Conservation (phyloP, 1,284 basidiomycete species). For the Golubevia pallescens region DNA sequence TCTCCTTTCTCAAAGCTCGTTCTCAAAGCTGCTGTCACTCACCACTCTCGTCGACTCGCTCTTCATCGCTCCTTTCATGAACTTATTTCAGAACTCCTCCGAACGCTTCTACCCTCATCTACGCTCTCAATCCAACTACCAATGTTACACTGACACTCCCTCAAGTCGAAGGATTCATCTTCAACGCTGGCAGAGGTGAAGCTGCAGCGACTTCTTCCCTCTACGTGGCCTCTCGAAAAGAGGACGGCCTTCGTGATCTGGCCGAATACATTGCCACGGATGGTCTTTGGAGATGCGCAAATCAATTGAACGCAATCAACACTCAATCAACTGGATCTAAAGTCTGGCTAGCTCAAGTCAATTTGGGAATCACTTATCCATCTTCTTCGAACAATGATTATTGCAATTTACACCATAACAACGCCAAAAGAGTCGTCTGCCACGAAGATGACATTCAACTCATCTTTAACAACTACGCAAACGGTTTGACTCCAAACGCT, state of each 20-base stretch:
- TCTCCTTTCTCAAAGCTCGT: too few relatives aligned
- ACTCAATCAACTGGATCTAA: conserved; percentile 8
- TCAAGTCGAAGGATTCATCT: conserved; percentile 18
- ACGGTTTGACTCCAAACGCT: background rate
- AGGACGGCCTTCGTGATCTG: conserved; percentile 23
- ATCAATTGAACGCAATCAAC: conserved; percentile 28
- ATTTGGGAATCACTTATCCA: conserved; percentile 26
- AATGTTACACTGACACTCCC: background rate
- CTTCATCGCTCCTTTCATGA: too few relatives aligned
- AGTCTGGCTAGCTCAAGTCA: conserved; percentile 24
- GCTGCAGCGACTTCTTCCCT: background rate
- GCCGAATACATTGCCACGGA: conserved; percentile 31
- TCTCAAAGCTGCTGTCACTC: too few relatives aligned
- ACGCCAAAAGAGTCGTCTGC: conserved; percentile 18
- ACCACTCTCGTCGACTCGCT: too few relatives aligned
- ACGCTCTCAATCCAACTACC: conserved; percentile 1
- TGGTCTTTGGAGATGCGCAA: conserved; percentile 35
- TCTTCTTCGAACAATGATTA: conserved; percentile 31
- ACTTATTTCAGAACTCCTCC: conserved; percentile 11
- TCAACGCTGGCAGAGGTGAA: conserved; percentile 21
- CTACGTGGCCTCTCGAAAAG: conserved; percentile 1
- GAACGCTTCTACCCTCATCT: conserved; percentile 1
- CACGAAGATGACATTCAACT: conserved; percentile 52
- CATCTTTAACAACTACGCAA: conserved; percentile 23
- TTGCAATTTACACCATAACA: conserved; percentile 12